Conservation (phyloP, 495 filamentous ascomycete genomes). For the Trichocladium antarcticum region DNA sequence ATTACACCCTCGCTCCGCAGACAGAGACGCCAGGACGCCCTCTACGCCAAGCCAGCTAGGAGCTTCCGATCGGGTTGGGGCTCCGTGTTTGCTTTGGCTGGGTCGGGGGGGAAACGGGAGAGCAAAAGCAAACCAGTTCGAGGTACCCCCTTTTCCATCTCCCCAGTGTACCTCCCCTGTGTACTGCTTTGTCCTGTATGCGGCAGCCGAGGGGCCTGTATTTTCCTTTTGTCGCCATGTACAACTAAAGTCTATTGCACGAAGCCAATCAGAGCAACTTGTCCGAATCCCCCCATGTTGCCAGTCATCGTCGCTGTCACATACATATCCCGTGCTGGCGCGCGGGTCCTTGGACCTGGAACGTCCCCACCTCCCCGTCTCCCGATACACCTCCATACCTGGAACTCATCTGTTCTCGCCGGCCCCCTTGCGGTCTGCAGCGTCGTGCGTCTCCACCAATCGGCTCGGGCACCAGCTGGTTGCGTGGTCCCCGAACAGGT, state of each 20-base stretch:
- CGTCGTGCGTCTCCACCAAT: not conserved
- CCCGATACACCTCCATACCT: not conserved
- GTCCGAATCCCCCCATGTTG: conserved; percentile 4
- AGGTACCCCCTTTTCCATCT: not conserved
- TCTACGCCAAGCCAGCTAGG: not conserved
- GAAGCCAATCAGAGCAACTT: conserved; percentile 16
- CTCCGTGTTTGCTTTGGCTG: not conserved
- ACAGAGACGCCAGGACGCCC: not conserved
- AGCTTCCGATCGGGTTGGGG: not conserved
- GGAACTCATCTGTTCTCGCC: too few species aligned
- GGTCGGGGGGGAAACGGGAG: not conserved
- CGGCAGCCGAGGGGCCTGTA: conserved; percentile 8
- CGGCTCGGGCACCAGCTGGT: too few species aligned
- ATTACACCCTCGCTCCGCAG: conserved; percentile 5
- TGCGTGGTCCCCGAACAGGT: too few species aligned
- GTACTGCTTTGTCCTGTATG: not conserved
- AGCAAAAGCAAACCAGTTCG: not conserved
- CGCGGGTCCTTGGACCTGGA: too few species aligned
- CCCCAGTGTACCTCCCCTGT: conserved; percentile 2
- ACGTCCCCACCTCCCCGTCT: not conserved
- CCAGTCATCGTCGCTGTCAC: conserved; percentile 6
- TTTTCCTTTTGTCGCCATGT: conserved; percentile 21
- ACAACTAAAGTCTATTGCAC: conserved; percentile 16
- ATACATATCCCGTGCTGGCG: too few species aligned
- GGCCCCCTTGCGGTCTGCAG: too few species aligned